Evolutionary conservation across 2,329 filamentous ascomycete species (phyloP).

Genomic region (Colletotrichum cereale): DNA sequence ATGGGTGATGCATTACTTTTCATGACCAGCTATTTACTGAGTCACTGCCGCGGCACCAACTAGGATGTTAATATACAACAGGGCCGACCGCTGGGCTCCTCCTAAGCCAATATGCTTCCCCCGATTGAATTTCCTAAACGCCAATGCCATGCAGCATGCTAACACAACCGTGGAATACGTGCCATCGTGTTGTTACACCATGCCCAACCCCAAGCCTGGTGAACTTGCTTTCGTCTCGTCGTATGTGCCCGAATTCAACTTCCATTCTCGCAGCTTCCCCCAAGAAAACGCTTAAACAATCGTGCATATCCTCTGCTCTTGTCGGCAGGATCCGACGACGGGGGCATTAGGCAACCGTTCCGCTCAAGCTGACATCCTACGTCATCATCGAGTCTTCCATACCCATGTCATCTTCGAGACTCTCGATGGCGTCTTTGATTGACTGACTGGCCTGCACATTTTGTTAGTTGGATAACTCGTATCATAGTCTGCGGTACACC

Average conservation of each 20-base stretch:
- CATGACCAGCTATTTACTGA: slow-evolving; percentile 13
- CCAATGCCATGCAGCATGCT: slow-evolving; percentile 53
- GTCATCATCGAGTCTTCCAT: slow-evolving; percentile 76
- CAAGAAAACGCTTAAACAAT: slow-evolving; percentile 18
- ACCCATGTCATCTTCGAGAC: slow-evolving; percentile 83
- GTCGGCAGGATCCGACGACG: not conserved
- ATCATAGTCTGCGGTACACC: slow-evolving; percentile 42
- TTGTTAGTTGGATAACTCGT: slow-evolving; percentile 29
- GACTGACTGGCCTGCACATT: slow-evolving; percentile 81
- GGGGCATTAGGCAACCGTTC: not conserved
- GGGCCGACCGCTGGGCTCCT: slow-evolving; percentile 16
- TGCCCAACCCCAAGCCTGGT: slow-evolving; percentile 30
- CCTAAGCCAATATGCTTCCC: slow-evolving; percentile 36
- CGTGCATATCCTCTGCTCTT: slow-evolving; percentile 7
- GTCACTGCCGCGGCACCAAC: not conserved
- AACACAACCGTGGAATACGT: slow-evolving; percentile 31
- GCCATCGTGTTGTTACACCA: slow-evolving; percentile 39
- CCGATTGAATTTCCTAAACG: slow-evolving; percentile 43
- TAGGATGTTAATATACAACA: slow-evolving; percentile 32
- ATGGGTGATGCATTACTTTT: slow-evolving; percentile 29
- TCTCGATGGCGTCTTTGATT: slow-evolving; percentile 97
- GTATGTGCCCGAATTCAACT: slow-evolving; percentile 20
- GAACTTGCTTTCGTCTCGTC: slow-evolving; percentile 30
- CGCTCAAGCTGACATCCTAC: slow-evolving; percentile 50
- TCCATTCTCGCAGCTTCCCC: slow-evolving; percentile 22